These are phyloP conservation scores for Fusarium incarnatum DNA, from an alignment of 2,329 filamentous ascomycete genomes.

Conservation along the genomic window DNA sequence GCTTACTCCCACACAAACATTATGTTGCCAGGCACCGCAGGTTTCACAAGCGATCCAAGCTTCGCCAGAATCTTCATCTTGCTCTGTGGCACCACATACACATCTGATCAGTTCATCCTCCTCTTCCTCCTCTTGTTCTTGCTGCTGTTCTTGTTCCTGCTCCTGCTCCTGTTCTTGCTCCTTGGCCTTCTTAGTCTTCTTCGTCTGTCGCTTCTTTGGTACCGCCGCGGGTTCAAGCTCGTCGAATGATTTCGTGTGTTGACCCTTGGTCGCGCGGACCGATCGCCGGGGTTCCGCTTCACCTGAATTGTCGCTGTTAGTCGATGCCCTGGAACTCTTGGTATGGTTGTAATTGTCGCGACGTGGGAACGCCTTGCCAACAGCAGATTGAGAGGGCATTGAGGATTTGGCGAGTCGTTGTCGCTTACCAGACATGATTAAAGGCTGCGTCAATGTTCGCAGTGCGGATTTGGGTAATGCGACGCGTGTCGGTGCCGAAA, in stretches of 20 bases:
- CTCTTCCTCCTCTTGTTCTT: conserved; percentile 63
- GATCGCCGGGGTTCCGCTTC: conserved; percentile 88
- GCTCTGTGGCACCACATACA: conserved; percentile 88
- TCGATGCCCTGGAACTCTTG: conserved; percentile 24
- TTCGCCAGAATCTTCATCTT: conserved; percentile 86
- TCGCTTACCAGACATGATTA: conserved; percentile 54
- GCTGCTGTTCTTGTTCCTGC: conserved; percentile 59
- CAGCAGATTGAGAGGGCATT: conserved; percentile 23
- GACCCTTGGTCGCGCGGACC: conserved; percentile 94
- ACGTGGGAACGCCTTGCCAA: conserved; percentile 14
- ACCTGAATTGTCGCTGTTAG: conserved; percentile 49
- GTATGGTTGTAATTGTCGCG: conserved; percentile 20
- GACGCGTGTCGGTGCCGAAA: conserved; percentile 28
- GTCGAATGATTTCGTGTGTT: conserved; percentile 90
- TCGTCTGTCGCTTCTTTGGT: conserved; percentile 65
- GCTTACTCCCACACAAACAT: conserved; percentile 90
- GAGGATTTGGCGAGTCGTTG: conserved; percentile 36
- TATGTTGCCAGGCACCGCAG: conserved; percentile 96
- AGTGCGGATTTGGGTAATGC: conserved; percentile 1
- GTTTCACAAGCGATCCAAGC: conserved; percentile 97
- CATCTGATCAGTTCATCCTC: conserved; percentile 85
- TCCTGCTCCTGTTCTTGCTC: conserved; percentile 58
- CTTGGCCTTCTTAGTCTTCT: conserved; percentile 70
- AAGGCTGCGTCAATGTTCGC: conserved; percentile 13
- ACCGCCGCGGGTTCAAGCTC: conserved; percentile 70